A percentile compares a stretch with the other conserved stretches of the same genome.
These are phyloP conservation scores for Silene uniflora DNA, from an alignment of 148 eudicot genomes.

Conservation along the genomic window DNA sequence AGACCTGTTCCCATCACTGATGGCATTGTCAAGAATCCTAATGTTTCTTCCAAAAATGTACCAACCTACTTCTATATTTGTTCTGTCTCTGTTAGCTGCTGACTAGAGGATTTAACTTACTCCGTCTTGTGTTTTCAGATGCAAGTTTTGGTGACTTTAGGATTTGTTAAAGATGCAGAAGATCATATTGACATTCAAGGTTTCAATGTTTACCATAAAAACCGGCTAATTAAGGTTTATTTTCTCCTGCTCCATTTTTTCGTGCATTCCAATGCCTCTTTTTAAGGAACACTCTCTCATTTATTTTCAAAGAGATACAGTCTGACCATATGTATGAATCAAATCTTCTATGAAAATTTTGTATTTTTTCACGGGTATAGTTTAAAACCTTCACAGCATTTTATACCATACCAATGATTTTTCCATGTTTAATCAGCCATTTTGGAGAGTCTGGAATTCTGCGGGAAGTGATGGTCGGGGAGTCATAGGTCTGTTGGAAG, in stretches of 20 bases:
- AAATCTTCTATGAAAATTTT: too few species aligned
- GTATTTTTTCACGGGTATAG: too few species aligned
- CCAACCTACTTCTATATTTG: not conserved
- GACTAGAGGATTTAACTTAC: not conserved
- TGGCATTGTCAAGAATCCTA: conserved; percentile 17
- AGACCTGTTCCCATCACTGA: conserved; percentile 40
- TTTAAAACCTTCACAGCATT: not conserved
- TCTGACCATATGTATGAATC: too few species aligned
- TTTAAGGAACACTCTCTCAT: not conserved
- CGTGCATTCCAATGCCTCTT: not conserved
- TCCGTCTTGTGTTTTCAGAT: conserved; percentile 24
- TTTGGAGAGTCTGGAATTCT: conserved; percentile 86
- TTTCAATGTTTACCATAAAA: conserved; percentile 74
- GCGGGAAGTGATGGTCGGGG: conserved; percentile 89
- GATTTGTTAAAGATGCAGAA: conserved; percentile 71
- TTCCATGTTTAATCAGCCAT: conserved; percentile 44
- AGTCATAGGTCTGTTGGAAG: conserved; percentile 79
- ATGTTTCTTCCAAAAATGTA: conserved; percentile 30
- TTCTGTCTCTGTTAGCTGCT: not conserved
- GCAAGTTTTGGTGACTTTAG: conserved; percentile 52
- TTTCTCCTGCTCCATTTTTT: not conserved
- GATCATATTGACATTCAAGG: conserved; percentile 81
- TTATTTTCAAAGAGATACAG: too few species aligned
- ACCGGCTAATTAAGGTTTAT: too few species aligned
- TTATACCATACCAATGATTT: not conserved